Evolutionary conservation across 331 rosid genomes (phyloP).

Genomic region (Acacia concinna): DNA sequence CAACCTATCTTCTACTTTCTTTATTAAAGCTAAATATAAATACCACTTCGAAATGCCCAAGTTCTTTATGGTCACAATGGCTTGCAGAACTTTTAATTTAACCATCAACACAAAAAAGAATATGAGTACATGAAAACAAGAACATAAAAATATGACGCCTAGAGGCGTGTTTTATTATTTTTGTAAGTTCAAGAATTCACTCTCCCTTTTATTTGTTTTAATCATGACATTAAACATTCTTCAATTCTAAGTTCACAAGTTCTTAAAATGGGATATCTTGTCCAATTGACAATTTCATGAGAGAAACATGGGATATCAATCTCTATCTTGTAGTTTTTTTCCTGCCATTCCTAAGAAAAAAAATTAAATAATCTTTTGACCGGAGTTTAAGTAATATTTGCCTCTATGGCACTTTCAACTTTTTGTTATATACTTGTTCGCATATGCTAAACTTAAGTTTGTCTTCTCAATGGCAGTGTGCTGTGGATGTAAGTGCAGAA

Average conservation of each 20-base stretch:
- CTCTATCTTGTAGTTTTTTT: background rate
- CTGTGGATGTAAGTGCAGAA: conserved; percentile 63
- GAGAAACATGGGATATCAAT: background rate
- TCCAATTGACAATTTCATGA: conserved; percentile 4
- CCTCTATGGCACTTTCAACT: background rate
- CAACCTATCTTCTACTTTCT: background rate
- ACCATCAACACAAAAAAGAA: too few species aligned
- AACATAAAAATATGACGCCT: too few species aligned
- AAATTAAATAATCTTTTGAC: conserved; percentile 5
- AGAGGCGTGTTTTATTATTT: background rate
- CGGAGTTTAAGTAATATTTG: background rate
- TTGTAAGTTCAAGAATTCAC: background rate
- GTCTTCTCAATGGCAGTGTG: conserved; percentile 62
- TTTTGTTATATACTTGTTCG: conserved; percentile 9
- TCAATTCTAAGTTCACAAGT: background rate
- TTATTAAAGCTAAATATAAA: too few species aligned
- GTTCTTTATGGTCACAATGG: too few species aligned
- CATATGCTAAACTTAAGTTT: conserved; percentile 21
- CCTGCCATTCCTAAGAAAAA: background rate
- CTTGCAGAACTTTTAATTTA: too few species aligned
- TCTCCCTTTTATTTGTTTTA: background rate
- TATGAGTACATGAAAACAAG: too few species aligned
- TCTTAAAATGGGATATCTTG: background rate
- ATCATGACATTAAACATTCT: background rate
- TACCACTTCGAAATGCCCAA: too few species aligned